These are phyloP conservation scores for Suillus tomentosus DNA, from an alignment of 768 basidiomycete species.

Conservation along the genomic window DNA sequence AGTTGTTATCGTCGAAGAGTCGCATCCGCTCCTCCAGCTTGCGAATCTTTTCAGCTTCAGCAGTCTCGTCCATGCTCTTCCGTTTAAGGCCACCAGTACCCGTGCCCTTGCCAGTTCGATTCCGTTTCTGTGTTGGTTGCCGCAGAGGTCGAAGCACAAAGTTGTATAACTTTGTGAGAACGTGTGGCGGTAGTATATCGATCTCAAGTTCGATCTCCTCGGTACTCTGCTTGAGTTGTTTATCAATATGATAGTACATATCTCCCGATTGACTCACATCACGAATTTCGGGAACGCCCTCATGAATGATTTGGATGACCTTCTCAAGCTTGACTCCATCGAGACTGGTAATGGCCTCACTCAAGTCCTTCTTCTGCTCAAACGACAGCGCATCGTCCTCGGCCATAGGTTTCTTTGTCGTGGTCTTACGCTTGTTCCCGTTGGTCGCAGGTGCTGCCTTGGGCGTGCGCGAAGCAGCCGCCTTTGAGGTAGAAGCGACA, in stretches of 20 bases:
- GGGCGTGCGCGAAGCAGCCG: slow-evolving; percentile 45
- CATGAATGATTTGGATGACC: slow-evolving; percentile 94
- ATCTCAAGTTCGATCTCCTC: slow-evolving; percentile 99
- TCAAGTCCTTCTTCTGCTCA: slow-evolving; percentile 98
- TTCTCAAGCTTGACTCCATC: slow-evolving; percentile 83
- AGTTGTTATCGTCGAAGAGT: slow-evolving; percentile 62
- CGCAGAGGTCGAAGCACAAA: slow-evolving; percentile 84
- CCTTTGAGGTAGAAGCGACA: slow-evolving; percentile 67
- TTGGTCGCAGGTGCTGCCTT: slow-evolving; percentile 42
- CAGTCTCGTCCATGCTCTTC: slow-evolving; percentile 96
- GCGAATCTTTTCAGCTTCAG: slow-evolving; percentile 93
- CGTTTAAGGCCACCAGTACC: slow-evolving; percentile 90
- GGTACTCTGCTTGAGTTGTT: slow-evolving; percentile 63
- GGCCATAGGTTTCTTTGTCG: slow-evolving; percentile 61
- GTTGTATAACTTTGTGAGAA: slow-evolving; percentile 93
- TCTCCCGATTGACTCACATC: slow-evolving; percentile 62
- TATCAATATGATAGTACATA: slow-evolving; percentile 19
- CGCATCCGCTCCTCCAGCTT: slow-evolving; percentile 86
- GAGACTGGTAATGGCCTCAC: slow-evolving; percentile 87
- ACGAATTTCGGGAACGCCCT: slow-evolving; percentile 90
- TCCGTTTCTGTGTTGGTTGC: slow-evolving; percentile 65
- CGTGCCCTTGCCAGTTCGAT: slow-evolving; percentile 71
- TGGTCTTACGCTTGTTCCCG: slow-evolving; percentile 54
- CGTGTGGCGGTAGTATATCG: slow-evolving; percentile 81
- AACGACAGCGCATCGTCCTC: slow-evolving; percentile 88